A percentile compares a stretch with the other conserved stretches of the same genome.
phyloP scores from a whole-genome alignment of 805 yeast genomes.

The Lipomyces orientalis region DNA sequence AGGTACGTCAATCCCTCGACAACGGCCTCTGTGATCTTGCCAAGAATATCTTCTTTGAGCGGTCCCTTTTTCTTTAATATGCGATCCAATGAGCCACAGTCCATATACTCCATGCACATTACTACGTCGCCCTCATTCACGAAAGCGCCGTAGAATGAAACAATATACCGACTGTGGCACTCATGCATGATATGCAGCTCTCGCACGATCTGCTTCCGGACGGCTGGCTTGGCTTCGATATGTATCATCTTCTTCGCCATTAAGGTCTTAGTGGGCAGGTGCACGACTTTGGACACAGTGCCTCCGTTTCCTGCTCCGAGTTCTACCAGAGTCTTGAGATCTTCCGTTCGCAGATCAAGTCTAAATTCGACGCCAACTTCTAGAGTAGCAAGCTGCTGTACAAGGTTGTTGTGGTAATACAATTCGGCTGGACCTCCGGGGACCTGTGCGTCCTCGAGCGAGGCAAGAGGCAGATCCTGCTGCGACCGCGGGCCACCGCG shows the following conservation, averaged over 20 bases:
- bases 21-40: slow-evolving; percentile 76
- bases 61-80: slow-evolving; percentile 67
- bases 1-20: slow-evolving; percentile 80
- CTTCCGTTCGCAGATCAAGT: slow-evolving; percentile 62
- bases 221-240: slow-evolving; percentile 77
- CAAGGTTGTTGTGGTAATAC: slow-evolving; percentile 46
- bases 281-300: slow-evolving; percentile 84
- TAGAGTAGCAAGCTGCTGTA: slow-evolving; percentile 53
- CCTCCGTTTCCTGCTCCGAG: slow-evolving; percentile 96
- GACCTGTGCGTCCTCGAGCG: slow-evolving; percentile 38
- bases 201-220: slow-evolving; percentile 81
- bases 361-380: slow-evolving; percentile 62
- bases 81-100: slow-evolving; percentile 89
- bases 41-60: slow-evolving; percentile 69
- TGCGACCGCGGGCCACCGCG: slow-evolving; percentile 14
- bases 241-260: slow-evolving; percentile 92
- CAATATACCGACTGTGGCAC: slow-evolving; percentile 78
- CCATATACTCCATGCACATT: slow-evolving; percentile 95
- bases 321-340: slow-evolving; percentile 73
- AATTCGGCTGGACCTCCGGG: slow-evolving; percentile 39
- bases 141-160: slow-evolving; percentile 90
- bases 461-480: slow-evolving; percentile 26
- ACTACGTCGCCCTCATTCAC: slow-evolving; percentile 76
- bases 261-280: slow-evolving; percentile 81
- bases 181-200: slow-evolving; percentile 91